Evolutionary conservation across 768 basidiomycete genomes (phyloP).

Genomic region (Hortiboletus campestris): DNA sequence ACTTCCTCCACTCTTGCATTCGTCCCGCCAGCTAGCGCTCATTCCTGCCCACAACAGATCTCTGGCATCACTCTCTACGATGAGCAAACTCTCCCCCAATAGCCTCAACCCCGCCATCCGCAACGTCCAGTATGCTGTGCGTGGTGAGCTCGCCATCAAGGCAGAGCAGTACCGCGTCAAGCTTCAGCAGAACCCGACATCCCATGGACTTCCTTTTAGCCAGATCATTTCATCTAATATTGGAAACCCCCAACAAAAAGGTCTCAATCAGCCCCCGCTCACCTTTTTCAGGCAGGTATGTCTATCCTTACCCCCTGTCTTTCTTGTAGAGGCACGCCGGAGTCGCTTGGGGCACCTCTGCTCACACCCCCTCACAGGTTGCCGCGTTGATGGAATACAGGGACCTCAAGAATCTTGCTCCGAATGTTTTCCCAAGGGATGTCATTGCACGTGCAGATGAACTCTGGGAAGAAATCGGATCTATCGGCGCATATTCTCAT

Average conservation of each 20-base stretch:
- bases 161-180: constrained; percentile 78
- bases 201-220: constrained; percentile 74
- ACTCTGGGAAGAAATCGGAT: constrained; percentile 83
- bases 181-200: constrained; percentile 49
- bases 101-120: constrained; percentile 81
- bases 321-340: background rate
- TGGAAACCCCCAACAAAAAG: constrained; percentile 96
- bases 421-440: constrained; percentile 79
- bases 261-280: constrained; percentile 88
- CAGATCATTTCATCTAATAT: constrained; percentile 94
- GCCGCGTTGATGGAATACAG: constrained; percentile 93
- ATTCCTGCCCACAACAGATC: background rate
- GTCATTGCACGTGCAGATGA: constrained; percentile 80
- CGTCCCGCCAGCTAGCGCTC: background rate
- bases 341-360: background rate
- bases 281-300: constrained; percentile 90
- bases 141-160: constrained; percentile 94
- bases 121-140: constrained; percentile 94
- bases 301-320: background rate
- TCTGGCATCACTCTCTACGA: constrained; percentile 23
- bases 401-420: constrained; percentile 72
- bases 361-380: constrained; percentile 47
- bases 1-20: constrained; percentile 2
- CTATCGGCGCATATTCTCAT: constrained; percentile 93
- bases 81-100: constrained; percentile 62